A percentile compares a stretch with the other conserved stretches of the same genome.
These are phyloP conservation scores for Eimeria sp. DNA, from an alignment of 169 alveolate genomes.

Conservation along the genomic window DNA sequence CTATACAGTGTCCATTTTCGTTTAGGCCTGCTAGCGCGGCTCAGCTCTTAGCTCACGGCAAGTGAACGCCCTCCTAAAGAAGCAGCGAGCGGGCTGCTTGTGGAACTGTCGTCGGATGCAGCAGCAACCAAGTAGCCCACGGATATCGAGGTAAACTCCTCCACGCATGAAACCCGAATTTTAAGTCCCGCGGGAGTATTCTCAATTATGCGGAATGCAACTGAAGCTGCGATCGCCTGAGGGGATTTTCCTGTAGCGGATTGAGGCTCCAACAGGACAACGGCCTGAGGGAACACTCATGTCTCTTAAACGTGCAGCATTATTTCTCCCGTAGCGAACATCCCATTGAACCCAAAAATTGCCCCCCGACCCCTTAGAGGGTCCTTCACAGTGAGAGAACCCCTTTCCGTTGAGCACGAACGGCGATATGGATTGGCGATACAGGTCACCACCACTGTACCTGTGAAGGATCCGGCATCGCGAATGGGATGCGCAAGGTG, in stretches of 20 bases:
- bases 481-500: conserved; percentile 21
- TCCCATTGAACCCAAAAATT: not conserved
- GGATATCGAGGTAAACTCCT: conserved; percentile 14
- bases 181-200: not conserved
- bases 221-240: not conserved
- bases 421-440: not conserved
- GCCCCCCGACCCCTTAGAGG: not conserved
- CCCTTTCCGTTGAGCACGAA: not conserved
- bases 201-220: not conserved
- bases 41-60: conserved; percentile 24
- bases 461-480: not conserved
- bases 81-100: conserved; percentile 64
- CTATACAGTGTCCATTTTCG: not conserved
- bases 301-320: not conserved
- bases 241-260: conserved; percentile 46
- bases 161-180: conserved; percentile 29
- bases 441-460: not conserved
- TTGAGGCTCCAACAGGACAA: conserved; percentile 46
- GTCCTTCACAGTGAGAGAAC: not conserved
- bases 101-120: not conserved
- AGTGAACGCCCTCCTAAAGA: conserved; percentile 59
- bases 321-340: not conserved
- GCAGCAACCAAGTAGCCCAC: conserved; percentile 62
- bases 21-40: not conserved
- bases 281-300: conserved; percentile 30